These are phyloP conservation scores for Penicillium riverlandense DNA, from an alignment of 495 filamentous ascomycete species.

Conservation along the genomic window DNA sequence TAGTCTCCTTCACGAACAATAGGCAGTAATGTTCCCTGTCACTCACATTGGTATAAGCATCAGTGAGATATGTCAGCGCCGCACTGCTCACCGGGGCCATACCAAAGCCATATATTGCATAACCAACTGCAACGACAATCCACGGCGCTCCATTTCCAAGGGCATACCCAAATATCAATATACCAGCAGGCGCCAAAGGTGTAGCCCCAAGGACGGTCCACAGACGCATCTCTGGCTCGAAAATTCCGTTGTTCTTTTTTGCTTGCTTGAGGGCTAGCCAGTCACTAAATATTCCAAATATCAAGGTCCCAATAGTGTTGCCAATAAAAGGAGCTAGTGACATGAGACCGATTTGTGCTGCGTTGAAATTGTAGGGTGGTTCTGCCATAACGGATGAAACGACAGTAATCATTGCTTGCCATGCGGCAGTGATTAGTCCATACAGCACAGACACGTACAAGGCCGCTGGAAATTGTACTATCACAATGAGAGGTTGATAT, in stretches of 20 bases:
- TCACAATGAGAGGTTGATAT: too few species aligned
- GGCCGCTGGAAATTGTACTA: constrained; percentile 19
- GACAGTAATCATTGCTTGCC: constrained; percentile 21
- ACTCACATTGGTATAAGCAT: constrained; percentile 26
- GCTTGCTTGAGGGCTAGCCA: constrained; percentile 18
- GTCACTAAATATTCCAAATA: constrained; percentile 29
- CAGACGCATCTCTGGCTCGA: constrained; percentile 31
- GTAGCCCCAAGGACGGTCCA: constrained; percentile 16
- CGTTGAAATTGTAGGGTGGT: constrained; percentile 31
- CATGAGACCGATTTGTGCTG: constrained; percentile 28
- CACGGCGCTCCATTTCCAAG: constrained; percentile 20
- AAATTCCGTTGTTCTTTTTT: constrained; percentile 24
- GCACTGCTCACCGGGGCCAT: constrained; percentile 18
- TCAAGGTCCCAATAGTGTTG: constrained; percentile 21
- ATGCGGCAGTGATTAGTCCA: constrained; percentile 25
- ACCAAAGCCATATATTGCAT: constrained; percentile 16
- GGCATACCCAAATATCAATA: constrained; percentile 26
- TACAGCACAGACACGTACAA: constrained; percentile 26
- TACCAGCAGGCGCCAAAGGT: constrained; percentile 17
- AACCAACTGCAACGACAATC: constrained; percentile 20
- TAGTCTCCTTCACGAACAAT: too few species aligned
- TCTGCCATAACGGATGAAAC: constrained; percentile 22
- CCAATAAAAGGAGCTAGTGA: constrained; percentile 29
- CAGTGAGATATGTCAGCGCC: constrained; percentile 25
- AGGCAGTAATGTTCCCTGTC: background rate